phyloP scores from a whole-genome alignment of 2,329 filamentous ascomycete species.

The Pseudogymnoascus pannorum region DNA sequence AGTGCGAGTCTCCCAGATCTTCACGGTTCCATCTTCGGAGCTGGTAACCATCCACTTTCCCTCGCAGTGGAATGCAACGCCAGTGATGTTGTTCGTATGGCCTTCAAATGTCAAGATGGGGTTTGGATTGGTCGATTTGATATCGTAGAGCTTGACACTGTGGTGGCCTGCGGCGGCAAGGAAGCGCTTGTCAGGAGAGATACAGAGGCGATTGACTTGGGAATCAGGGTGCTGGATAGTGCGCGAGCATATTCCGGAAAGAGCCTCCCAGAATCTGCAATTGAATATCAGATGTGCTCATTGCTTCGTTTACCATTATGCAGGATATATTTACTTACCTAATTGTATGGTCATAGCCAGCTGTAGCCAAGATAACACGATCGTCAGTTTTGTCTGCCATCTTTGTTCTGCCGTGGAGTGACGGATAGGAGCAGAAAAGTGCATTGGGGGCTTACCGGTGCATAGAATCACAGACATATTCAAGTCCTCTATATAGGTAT shows the following conservation, averaged over 20 bases:
- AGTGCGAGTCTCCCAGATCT: constrained; percentile 90
- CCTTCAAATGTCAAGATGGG: constrained; percentile 91
- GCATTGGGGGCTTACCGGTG: constrained; percentile 43
- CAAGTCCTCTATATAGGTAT: background rate
- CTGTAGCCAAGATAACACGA: constrained; percentile 32
- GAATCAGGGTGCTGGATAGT: constrained; percentile 98
- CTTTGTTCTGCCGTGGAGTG: background rate
- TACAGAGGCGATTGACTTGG: constrained; percentile 96
- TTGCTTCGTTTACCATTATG: background rate
- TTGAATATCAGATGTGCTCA: constrained; percentile 10
- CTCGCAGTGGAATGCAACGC: constrained; percentile 95
- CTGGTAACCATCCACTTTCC: constrained; percentile 99
- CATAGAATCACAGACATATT: constrained; percentile 61
- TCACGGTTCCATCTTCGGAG: constrained; percentile 92
- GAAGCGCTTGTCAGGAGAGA: constrained; percentile 95
- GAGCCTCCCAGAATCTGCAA: constrained; percentile 88
- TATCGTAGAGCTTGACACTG: constrained; percentile 95
- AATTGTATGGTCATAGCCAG: constrained; percentile 70
- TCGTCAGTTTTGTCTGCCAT: constrained; percentile 9
- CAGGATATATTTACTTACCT: constrained; percentile 40
- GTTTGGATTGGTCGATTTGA: constrained; percentile 96
- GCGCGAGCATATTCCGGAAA: constrained; percentile 94
- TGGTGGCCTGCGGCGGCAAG: constrained; percentile 74
- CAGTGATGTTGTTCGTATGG: constrained; percentile 91
- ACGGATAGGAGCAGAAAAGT: constrained; percentile 10